These are phyloP conservation scores for Elasticomyces elasticus DNA, from an alignment of 495 filamentous ascomycete species.

Conservation along the genomic window DNA sequence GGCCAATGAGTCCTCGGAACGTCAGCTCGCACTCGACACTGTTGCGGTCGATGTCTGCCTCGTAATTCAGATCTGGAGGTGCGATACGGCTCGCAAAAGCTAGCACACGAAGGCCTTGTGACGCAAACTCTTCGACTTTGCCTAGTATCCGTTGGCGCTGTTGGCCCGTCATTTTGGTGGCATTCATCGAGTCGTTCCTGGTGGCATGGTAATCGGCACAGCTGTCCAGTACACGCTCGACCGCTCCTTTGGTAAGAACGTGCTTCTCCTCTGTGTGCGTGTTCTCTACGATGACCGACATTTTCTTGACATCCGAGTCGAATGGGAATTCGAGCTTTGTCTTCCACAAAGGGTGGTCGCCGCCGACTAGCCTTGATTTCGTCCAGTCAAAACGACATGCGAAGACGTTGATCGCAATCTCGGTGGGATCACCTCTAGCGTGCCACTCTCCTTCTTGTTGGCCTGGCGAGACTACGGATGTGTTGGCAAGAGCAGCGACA, in stretches of 20 bases:
- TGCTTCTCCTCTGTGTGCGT: constrained; percentile 27
- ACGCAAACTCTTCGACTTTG: constrained; percentile 50
- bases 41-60: constrained; percentile 32
- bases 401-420: constrained; percentile 48
- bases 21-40: constrained; percentile 53
- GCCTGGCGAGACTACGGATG: constrained; percentile 28
- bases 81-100: constrained; percentile 44
- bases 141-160: constrained; percentile 41
- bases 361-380: constrained; percentile 8
- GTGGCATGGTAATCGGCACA: constrained; percentile 37
- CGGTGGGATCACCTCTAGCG: constrained; percentile 47
- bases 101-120: constrained; percentile 48
- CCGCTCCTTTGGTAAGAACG: constrained; percentile 52
- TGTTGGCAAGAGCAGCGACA: constrained; percentile 31
- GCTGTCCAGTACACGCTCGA: constrained; percentile 43
- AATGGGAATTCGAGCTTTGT: constrained; percentile 49
- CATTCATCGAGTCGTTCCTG: constrained; percentile 26
- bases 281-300: constrained; percentile 48
- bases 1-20: constrained; percentile 59
- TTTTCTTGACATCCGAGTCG: constrained; percentile 51
- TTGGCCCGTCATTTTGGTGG: constrained; percentile 29
- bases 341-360: constrained; percentile 32
- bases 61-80: constrained; percentile 31
- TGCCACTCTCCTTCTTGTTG: constrained; percentile 35
- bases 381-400: constrained; percentile 40